Conservation (phyloP, 495 filamentous ascomycete genomes). For the Opeltia flavorubescens region DNA sequence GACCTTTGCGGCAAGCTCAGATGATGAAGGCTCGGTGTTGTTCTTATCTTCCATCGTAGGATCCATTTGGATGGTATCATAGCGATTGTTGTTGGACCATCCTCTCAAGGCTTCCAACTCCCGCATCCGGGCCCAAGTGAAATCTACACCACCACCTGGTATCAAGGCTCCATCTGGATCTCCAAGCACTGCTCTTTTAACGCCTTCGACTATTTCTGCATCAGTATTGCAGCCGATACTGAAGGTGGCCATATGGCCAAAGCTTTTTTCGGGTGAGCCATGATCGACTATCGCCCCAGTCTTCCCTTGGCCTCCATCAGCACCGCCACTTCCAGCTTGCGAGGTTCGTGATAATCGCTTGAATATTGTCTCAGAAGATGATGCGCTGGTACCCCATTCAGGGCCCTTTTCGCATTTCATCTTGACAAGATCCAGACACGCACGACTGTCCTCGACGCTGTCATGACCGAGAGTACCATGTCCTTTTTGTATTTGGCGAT, state of each 20-base stretch:
- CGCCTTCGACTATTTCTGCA: constrained; percentile 54
- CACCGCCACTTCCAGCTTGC: constrained; percentile 28
- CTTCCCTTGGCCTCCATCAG: constrained; percentile 37
- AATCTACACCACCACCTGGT: constrained; percentile 61
- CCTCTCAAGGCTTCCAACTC: constrained; percentile 70
- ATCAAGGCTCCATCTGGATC: constrained; percentile 47
- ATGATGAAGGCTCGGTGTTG: constrained; percentile 27
- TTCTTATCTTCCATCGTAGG: constrained; percentile 8
- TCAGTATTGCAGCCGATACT: constrained; percentile 63
- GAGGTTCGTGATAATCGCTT: constrained; percentile 54
- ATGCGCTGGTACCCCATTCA: constrained; percentile 63
- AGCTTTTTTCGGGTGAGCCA: constrained; percentile 62
- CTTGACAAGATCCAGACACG: constrained; percentile 83
- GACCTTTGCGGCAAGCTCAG: constrained; percentile 30
- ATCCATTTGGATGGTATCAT: background rate
- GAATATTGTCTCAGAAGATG: constrained; percentile 72
- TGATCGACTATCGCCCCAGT: constrained; percentile 79
- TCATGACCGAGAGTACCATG: constrained; percentile 60
- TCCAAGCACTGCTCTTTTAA: constrained; percentile 55
- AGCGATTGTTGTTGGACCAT: constrained; percentile 54
- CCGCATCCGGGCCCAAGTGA: constrained; percentile 78
- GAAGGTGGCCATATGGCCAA: constrained; percentile 55
- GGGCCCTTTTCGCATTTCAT: constrained; percentile 88
- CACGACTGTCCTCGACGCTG: constrained; percentile 79
- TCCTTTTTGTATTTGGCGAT: constrained; percentile 73